A percentile compares a stretch with the other conserved stretches of the same genome.
phyloP scores from a whole-genome alignment of 108 stramenopile genomes.

The Cyclotella baltica region DNA sequence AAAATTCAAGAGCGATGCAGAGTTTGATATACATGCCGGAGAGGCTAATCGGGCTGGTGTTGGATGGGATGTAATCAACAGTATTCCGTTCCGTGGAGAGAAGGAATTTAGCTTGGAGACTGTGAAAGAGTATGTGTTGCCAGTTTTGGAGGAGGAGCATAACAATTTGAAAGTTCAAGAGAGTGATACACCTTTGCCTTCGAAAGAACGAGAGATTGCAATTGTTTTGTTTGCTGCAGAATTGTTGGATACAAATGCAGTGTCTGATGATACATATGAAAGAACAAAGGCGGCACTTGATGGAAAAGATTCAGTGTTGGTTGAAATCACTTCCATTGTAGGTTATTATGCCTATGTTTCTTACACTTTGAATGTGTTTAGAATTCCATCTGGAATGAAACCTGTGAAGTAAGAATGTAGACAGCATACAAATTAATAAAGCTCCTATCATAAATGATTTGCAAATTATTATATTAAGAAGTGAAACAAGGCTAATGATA shows the following conservation, averaged over 20 bases:
- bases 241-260: slow-evolving; percentile 72
- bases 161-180: slow-evolving; percentile 5
- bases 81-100: slow-evolving; percentile 62
- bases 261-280: slow-evolving; percentile 79
- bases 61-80: slow-evolving; percentile 55
- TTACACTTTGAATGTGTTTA: slow-evolving; percentile 83
- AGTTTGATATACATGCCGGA: slow-evolving; percentile 80
- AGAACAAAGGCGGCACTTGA: slow-evolving; percentile 58
- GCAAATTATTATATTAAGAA: neutral
- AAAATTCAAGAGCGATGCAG: slow-evolving; percentile 64
- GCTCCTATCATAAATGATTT: too few species aligned
- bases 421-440: too few species aligned
- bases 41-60: slow-evolving; percentile 79
- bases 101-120: slow-evolving; percentile 53
- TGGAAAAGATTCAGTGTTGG: slow-evolving; percentile 66
- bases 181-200: neutral
- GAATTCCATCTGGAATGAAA: slow-evolving; percentile 57
- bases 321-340: slow-evolving; percentile 83
- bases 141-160: slow-evolving; percentile 59
- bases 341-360: slow-evolving; percentile 85
- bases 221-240: slow-evolving; percentile 76
- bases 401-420: neutral
- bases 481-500: slow-evolving; percentile 5
- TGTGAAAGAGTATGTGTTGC: slow-evolving; percentile 58
- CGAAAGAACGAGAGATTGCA: slow-evolving; percentile 58